These are phyloP conservation scores for Russula griseocarnosa DNA, from an alignment of 768 basidiomycete species.

Conservation along the genomic window DNA sequence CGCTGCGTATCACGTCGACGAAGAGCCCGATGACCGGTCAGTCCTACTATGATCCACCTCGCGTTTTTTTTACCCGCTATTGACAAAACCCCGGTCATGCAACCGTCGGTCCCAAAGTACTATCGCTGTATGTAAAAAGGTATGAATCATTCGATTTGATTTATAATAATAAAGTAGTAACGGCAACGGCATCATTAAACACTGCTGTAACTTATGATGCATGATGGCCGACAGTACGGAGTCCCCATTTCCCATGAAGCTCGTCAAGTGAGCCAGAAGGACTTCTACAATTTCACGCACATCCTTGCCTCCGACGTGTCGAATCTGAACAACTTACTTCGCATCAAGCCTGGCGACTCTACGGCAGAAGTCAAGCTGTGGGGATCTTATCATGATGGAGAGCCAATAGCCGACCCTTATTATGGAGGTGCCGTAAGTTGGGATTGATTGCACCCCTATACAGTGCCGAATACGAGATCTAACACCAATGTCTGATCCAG, in stretches of 20 bases:
- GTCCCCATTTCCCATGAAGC: slow-evolving; percentile 68
- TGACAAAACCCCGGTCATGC: neutral
- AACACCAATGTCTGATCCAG: slow-evolving; percentile 35
- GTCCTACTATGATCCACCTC: slow-evolving; percentile 6
- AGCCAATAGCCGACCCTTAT: slow-evolving; percentile 81
- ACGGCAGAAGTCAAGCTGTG: slow-evolving; percentile 71
- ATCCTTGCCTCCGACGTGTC: slow-evolving; percentile 81
- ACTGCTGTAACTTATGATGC: neutral
- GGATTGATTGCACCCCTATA: slow-evolving; percentile 7
- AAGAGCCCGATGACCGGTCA: slow-evolving; percentile 79
- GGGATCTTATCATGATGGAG: slow-evolving; percentile 70
- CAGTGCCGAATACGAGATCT: neutral
- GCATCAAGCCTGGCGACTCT: slow-evolving; percentile 44
- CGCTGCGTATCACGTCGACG: slow-evolving; percentile 76
- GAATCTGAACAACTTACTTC: slow-evolving; percentile 62
- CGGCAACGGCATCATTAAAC: neutral
- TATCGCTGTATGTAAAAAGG: slow-evolving; percentile 66
- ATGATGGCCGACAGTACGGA: slow-evolving; percentile 46
- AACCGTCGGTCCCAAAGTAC: slow-evolving; percentile 45
- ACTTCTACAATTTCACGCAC: slow-evolving; percentile 75
- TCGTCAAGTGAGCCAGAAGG: slow-evolving; percentile 57
- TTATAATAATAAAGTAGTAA: too few relatives aligned
- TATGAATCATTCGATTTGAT: slow-evolving; percentile 30
- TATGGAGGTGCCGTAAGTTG: slow-evolving; percentile 61
- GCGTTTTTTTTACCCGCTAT: neutral